These are phyloP conservation scores for Singerocomus rubriflavus DNA, from an alignment of 1,284 basidiomycete species.

Conservation along the genomic window DNA sequence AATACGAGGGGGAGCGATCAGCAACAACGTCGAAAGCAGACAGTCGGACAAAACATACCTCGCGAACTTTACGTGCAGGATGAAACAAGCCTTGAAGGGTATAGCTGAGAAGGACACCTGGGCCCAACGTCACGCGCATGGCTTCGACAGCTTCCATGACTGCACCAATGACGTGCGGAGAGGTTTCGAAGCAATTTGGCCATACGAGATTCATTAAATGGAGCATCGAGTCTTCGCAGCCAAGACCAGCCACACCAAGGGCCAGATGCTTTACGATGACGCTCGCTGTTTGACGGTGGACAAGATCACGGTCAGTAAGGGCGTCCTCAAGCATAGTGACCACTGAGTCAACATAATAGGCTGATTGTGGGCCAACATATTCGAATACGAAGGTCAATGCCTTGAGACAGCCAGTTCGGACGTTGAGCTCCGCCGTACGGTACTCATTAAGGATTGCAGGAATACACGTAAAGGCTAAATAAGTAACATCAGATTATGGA, in stretches of 20 bases:
- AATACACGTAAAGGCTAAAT: slow-evolving; percentile 94
- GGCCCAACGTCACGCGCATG: slow-evolving; percentile 94
- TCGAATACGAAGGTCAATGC: slow-evolving; percentile 98
- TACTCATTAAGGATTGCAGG: slow-evolving; percentile 99
- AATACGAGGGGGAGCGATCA: not conserved
- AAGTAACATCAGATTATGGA: slow-evolving; percentile 19
- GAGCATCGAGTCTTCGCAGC: slow-evolving; percentile 96
- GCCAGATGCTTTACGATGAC: slow-evolving; percentile 99
- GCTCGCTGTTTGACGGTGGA: slow-evolving; percentile 96
- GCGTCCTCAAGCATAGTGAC: slow-evolving; percentile 98
- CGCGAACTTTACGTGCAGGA: slow-evolving; percentile 93
- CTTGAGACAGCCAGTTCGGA: slow-evolving; percentile 98
- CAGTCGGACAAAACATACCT: slow-evolving; percentile 48
- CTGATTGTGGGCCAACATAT: slow-evolving; percentile 99
- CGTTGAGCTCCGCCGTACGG: slow-evolving; percentile 96
- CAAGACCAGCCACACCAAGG: slow-evolving; percentile 93
- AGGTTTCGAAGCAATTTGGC: slow-evolving; percentile 99
- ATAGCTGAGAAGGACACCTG: slow-evolving; percentile 89
- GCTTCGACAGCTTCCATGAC: slow-evolving; percentile 97
- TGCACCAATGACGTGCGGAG: slow-evolving; percentile 96
- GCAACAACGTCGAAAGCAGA: slow-evolving; percentile 4
- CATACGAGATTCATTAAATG: slow-evolving; percentile 98
- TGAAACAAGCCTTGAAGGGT: slow-evolving; percentile 93
- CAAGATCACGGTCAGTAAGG: slow-evolving; percentile 95
- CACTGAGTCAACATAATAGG: slow-evolving; percentile 97